Base-by-base conservation (phyloP, 208 protist species). In the Trypanosoma platydactyli region DNA sequence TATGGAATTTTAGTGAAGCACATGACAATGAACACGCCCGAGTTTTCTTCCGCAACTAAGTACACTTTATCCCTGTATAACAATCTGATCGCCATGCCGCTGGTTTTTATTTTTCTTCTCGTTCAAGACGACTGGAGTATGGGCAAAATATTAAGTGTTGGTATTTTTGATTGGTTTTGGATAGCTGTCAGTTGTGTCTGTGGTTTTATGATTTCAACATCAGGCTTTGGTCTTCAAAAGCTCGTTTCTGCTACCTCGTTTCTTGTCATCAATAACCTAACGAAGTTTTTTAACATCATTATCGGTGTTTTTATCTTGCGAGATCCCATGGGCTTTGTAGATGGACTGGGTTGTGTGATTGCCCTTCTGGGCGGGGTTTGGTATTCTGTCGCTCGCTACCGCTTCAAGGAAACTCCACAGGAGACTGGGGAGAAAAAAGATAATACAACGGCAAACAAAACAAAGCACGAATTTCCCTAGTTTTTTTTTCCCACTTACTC, bases 21-120 rank as follows among this genome's bases (percentile, higher is more conserved):
- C 20, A 62, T 63, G 42, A 76, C 56, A 30, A 61, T 30, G 11
- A 63, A 68, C 58, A n/a, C 63, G 1, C 40, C 38, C 18, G 48
- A 57, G 15, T 76, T 76, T 58, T 54, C 46, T 15, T 62, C 65
- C 25, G 44, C 76, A 44, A 57, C 71, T 16, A 78, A 80, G 29
- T 80, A 73, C 55, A 80, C 71, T 11, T 69, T 76, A 44, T 49
- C 71, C 0, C n/a, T 73, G n/a, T 80, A 76, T 54, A 80, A 80
- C 46, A 73, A 80, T 44, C 22, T 45, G 13, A 58, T 78, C 30
- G 53, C 62, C 3, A 52, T 73, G 24, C 75, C 75, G 30, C 48
- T 72, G 65, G 16, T 80, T 29, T 44, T 77, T 44, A 6, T 77
- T 22, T 38, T 71, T 7, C 46, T 73, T 30, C 1, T 75, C 1